phyloP scores from a whole-genome alignment of 495 filamentous ascomycete species.

The Penicillium pancosmium region DNA sequence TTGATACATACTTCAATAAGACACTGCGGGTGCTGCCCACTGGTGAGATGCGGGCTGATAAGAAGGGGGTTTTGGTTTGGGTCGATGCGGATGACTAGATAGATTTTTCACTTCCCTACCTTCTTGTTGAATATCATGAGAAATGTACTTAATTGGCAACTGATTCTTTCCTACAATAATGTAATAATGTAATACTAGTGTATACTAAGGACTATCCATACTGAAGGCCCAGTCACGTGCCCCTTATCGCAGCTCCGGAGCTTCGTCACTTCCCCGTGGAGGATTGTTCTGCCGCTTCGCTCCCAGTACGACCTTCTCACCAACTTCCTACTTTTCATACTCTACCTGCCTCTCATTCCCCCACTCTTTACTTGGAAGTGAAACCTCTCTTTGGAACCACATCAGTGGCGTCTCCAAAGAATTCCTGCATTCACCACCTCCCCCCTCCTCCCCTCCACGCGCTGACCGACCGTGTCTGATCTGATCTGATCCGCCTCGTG shows the following conservation, averaged over 20 bases:
- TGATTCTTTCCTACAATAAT: background rate
- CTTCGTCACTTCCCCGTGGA: conserved; percentile 25
- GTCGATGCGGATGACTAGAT: conserved; percentile 51
- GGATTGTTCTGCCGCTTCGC: conserved; percentile 11
- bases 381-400: background rate
- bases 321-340: background rate
- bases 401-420: background rate
- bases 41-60: conserved; percentile 73
- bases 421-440: background rate
- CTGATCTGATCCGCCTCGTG: conserved; percentile 18
- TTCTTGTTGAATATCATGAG: conserved; percentile 5
- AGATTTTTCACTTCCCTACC: background rate
- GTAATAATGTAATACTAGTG: no score
- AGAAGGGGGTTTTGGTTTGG: conserved; percentile 74
- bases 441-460: conserved; percentile 15
- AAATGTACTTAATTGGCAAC: conserved; percentile 4
- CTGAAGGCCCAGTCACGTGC: conserved; percentile 28
- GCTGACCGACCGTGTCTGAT: conserved; percentile 21
- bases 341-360: background rate
- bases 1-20: conserved; percentile 91
- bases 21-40: conserved; percentile 70
- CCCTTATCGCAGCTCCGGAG: conserved; percentile 39
- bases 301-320: background rate
- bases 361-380: background rate
- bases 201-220: no score